Base-by-base conservation (phyloP, 2,329 filamentous ascomycete species). In the Exophiala bonariae region DNA sequence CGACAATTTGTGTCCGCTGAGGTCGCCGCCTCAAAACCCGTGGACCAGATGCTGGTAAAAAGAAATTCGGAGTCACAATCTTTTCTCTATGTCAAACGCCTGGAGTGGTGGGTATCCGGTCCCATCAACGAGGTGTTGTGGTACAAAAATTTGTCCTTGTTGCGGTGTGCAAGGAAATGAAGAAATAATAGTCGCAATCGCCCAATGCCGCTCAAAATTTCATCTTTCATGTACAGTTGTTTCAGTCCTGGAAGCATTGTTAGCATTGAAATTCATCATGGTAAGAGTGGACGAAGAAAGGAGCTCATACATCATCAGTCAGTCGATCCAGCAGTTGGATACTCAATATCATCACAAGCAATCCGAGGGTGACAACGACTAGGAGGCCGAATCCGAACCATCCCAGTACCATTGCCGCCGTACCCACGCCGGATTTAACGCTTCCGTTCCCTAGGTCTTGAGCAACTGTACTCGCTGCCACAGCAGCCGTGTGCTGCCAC, bases 341-440 rank as follows among this genome's bases (percentile, higher is more conserved):
- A 72, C 90, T 96, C 67, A 97, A 74, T 62, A 96, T 96, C 90
- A 97, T 97, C 63, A 96, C 87, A 54, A 99, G 75, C 68, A 97
- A 56, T 46, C 92, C 93, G 63, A 97, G 93, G 39, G 92, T 97
- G 43, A 97, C 92, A 53, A 97, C 86, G 61, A 99, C 95, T 56
- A 99, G 78, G 43, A 97, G 70, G 17, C 88, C 86, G 64, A 99
- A 97, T 33, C 89, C 88, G 70, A 99, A 97, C 93, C 93, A 99
- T 49, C 93, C 93, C 63, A 99, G 78, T 14, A 96, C 88, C 89
- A 99, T 97, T 47, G 93, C 92, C 31, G 86, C 88, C 39, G 89
- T 91, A n/a, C 91, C 91, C 10, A 96, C 89, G 26, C 91, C 91
- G 47, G 85, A 89, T 66, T 79, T 83, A 47, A 96, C 88, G 57